Base-by-base conservation (phyloP, 306 rosid species). In the Quercus cerris region DNA sequence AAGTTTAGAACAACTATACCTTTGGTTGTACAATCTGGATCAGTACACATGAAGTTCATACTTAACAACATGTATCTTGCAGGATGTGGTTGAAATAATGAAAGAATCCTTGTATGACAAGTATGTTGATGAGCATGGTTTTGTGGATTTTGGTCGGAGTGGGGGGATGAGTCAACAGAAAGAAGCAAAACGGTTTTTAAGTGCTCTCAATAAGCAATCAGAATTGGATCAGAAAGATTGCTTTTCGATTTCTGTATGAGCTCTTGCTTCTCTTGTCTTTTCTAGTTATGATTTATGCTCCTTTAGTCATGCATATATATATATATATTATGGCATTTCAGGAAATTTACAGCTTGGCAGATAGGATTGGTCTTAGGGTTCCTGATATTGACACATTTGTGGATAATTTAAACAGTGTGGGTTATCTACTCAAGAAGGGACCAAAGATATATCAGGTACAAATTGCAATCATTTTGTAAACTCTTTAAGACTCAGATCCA, bases 81-180 rank as follows among this genome's bases (percentile, higher is more conserved):
- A 95, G 98, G 98, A 95, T 77, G 99, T 89, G 61, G 97, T 95
- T 74, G 99, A 95, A 88, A 93, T 95, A 82, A 93, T 91, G 98
- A 95, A 91, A 87, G 99, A 95, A 83, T 95, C 99, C 79, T 86
- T 95, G 61, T 95, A 83, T 66, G 98, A 95, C 77, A 95, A 95
- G 87, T 95, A 90, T 63, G 92, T 91, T 69, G 98, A 95, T 63
- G 97, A 93, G 81, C 95, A 93, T 73, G 99, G 99, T n/a, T 63
- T 89, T 70, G 91, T 95, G 81, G 97, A 93, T 82, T 95, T 95
- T 77, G 99, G 97, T 82, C 91, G 98, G 70, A 91, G 99, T 76
- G 98, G 99, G 66, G 99, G 99, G 28, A 95, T 95, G 98, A 95
- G 99, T 84, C 97, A 87, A 84, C 99, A 91, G 81, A 95, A 95